Evolutionary conservation across 306 rosid genomes (phyloP).

Genomic region (Trifolium fragiferum): DNA sequence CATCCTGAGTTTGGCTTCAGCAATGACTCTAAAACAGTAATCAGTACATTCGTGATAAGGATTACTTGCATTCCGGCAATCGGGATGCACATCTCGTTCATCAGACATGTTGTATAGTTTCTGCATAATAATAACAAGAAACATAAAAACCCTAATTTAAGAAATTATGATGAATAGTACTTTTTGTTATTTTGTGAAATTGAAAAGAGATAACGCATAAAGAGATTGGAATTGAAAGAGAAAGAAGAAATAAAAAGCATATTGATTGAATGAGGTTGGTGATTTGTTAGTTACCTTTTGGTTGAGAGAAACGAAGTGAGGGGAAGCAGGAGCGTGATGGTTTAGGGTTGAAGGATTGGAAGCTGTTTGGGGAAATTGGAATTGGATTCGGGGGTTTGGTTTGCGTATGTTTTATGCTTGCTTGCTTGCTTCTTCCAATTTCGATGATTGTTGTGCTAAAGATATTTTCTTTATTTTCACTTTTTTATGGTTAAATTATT

Average conservation of each 20-base stretch:
- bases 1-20: conserved; percentile 65
- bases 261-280: not conserved
- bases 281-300: not conserved
- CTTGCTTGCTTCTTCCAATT: not conserved
- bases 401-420: not conserved
- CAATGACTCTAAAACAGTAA: conserved; percentile 78
- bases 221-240: conserved; percentile 23
- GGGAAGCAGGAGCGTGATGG: not conserved
- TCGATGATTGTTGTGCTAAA: not conserved
- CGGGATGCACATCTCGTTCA: conserved; percentile 82
- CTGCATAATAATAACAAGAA: not conserved
- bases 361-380: not conserved
- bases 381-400: conserved; percentile 5
- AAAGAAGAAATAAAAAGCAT: too few relatives aligned
- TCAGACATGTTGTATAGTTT: conserved; percentile 54
- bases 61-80: conserved; percentile 88
- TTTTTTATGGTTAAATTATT: too few relatives aligned
- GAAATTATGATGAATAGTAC: too few relatives aligned
- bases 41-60: conserved; percentile 90
- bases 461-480: too few relatives aligned
- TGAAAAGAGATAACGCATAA: not conserved
- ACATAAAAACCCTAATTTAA: conserved; percentile 31
- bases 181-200: not conserved
- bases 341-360: not conserved
- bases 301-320: not conserved